Conservation (phyloP, 2,329 filamentous ascomycete species). For the Paecilomyces fulvus region DNA sequence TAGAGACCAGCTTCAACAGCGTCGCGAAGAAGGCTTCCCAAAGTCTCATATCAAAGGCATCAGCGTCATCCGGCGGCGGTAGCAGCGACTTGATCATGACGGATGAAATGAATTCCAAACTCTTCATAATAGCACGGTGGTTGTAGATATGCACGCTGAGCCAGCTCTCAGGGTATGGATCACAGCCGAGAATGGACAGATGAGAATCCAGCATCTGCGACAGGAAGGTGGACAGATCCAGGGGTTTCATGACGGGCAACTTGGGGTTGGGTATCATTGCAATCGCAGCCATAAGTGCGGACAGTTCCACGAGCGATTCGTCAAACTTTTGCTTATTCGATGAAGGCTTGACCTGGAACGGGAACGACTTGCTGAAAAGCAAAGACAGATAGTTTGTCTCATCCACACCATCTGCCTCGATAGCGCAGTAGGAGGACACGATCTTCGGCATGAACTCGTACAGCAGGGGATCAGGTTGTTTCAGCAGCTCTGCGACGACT, state of each 20-base stretch:
- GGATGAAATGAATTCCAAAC: conserved; percentile 70
- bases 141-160: conserved; percentile 89
- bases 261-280: conserved; percentile 66
- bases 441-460: conserved; percentile 87
- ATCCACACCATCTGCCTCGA: conserved; percentile 57
- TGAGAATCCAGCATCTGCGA: conserved; percentile 75
- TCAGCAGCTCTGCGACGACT: conserved; percentile 76
- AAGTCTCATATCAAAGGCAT: conserved; percentile 82
- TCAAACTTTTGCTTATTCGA: conserved; percentile 60
- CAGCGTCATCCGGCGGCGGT: conserved; percentile 82
- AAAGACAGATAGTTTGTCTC: conserved; percentile 62
- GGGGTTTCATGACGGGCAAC: conserved; percentile 67
- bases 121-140: conserved; percentile 80
- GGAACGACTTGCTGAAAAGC: conserved; percentile 82
- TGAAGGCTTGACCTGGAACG: conserved; percentile 69
- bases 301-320: conserved; percentile 80
- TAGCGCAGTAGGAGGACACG: conserved; percentile 75
- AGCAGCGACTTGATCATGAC: conserved; percentile 77
- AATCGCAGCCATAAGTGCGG: conserved; percentile 74
- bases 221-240: conserved; percentile 66
- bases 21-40: conserved; percentile 94
- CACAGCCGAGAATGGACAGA: conserved; percentile 79
- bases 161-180: conserved; percentile 85
- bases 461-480: conserved; percentile 69
- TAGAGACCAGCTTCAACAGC: conserved; percentile 79